A percentile compares a stretch with the other conserved stretches of the same genome.
phyloP scores from a whole-genome alignment of 176 grass and related monocot genomes.

The Thalia dealbata region DNA sequence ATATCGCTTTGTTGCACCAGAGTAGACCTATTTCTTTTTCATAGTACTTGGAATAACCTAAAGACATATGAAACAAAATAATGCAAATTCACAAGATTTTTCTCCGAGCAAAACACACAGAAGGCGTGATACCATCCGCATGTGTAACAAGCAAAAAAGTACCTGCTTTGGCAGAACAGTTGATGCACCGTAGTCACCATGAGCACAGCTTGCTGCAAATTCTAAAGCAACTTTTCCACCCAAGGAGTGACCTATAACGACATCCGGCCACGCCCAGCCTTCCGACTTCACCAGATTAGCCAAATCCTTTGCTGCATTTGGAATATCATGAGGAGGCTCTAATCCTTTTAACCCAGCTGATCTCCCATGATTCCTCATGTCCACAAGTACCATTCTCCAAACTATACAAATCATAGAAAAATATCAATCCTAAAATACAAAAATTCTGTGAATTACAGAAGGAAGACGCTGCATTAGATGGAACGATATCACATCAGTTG shows the following conservation, averaged over 20 bases:
- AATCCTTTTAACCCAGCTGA: conserved; percentile 54
- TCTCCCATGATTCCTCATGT: conserved; percentile 84
- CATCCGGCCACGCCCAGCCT: conserved; percentile 82
- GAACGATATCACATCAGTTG: background rate
- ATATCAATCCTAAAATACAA: background rate
- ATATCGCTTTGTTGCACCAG: background rate
- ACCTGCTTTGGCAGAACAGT: conserved; percentile 82
- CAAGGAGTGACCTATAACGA: conserved; percentile 87
- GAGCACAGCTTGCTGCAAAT: conserved; percentile 52
- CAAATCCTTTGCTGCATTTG: conserved; percentile 50
- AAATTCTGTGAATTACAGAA: background rate
- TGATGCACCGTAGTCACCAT: conserved; percentile 47
- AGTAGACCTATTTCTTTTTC: background rate
- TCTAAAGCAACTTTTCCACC: conserved; percentile 82
- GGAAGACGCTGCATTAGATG: background rate
- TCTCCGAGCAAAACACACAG: background rate
- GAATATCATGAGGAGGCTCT: conserved; percentile 46
- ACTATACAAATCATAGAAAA: conserved; percentile 29
- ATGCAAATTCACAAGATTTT: background rate
- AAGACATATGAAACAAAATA: background rate
- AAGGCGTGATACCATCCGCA: background rate
- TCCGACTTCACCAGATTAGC: conserved; percentile 61
- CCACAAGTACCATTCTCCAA: conserved; percentile 85
- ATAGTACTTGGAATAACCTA: background rate
- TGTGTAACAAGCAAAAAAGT: background rate